These are phyloP conservation scores for Tympanopsis confertula DNA, from an alignment of 2,329 filamentous ascomycete genomes.

Conservation along the genomic window DNA sequence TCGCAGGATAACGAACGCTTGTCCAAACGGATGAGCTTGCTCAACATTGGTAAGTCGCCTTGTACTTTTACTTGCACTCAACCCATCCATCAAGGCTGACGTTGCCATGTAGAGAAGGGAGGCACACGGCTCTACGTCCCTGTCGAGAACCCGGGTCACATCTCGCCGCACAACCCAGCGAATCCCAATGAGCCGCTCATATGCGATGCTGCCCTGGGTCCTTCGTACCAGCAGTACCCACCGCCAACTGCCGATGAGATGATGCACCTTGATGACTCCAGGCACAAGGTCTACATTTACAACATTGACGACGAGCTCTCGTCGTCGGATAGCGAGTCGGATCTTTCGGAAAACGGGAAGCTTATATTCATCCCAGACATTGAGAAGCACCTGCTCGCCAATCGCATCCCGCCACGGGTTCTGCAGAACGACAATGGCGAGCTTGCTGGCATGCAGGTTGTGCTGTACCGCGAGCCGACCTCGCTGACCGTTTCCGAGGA, in stretches of 20 bases:
- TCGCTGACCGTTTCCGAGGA: constrained; percentile 67
- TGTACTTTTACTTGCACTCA: constrained; percentile 3
- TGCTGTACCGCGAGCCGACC: constrained; percentile 72
- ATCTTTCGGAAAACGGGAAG: constrained; percentile 42
- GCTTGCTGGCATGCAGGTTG: constrained; percentile 56
- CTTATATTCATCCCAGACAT: constrained; percentile 78
- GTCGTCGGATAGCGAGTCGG: constrained; percentile 45
- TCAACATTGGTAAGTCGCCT: constrained; percentile 61
- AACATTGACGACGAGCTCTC: constrained; percentile 74
- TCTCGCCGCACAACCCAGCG: constrained; percentile 7
- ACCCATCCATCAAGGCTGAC: constrained; percentile 4
- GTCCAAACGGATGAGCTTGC: constrained; percentile 69
- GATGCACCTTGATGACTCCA: constrained; percentile 78
- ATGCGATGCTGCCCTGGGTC: constrained; percentile 8
- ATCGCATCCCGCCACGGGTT: constrained; percentile 51
- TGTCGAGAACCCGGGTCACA: constrained; percentile 32
- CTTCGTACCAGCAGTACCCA: constrained; percentile 3
- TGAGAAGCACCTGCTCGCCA: constrained; percentile 63
- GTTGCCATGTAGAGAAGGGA: constrained; percentile 37
- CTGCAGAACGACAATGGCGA: constrained; percentile 44
- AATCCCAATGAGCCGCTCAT: constrained; percentile 9
- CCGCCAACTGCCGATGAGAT: constrained; percentile 32
- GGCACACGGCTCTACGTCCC: constrained; percentile 55
- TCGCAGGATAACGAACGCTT: constrained; percentile 59
- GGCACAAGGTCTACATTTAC: constrained; percentile 81